Conservation (phyloP, 129 eudicot species). For the Solidago caesia region DNA sequence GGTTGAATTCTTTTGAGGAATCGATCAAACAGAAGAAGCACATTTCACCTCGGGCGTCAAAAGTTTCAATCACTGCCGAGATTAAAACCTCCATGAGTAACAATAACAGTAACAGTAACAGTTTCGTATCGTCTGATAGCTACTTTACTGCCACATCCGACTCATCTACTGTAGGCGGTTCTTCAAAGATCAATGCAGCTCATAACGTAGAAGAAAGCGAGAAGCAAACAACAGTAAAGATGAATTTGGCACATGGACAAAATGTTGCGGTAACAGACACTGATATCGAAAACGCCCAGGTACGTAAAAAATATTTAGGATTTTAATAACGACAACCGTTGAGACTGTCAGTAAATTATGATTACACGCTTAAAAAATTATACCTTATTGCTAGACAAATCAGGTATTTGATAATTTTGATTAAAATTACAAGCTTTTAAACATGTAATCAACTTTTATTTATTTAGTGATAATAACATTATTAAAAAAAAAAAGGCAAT, state of each 20-base stretch:
- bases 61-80: constrained; percentile 12
- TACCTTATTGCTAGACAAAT: too few species aligned
- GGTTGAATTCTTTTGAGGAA: constrained; percentile 43
- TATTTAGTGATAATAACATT: too few species aligned
- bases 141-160: constrained; percentile 46
- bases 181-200: too few species aligned
- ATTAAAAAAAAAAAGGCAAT: too few species aligned
- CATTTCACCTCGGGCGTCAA: constrained; percentile 4
- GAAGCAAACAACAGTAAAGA: constrained; percentile 29
- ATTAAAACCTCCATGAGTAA: constrained; percentile 11
- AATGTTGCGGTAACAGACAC: constrained; percentile 20
- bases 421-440: background rate
- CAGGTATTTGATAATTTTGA: background rate
- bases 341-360: too few species aligned
- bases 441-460: too few species aligned
- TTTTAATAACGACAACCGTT: too few species aligned
- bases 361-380: too few species aligned
- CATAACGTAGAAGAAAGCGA: constrained; percentile 25
- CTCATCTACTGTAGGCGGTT: constrained; percentile 15
- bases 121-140: constrained; percentile 50
- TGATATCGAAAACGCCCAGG: constrained; percentile 39
- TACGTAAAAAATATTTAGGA: background rate
- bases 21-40: constrained; percentile 32
- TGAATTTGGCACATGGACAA: too few species aligned
- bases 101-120: constrained; percentile 36